phyloP scores from a whole-genome alignment of 2,329 filamentous ascomycete species.

The Alternaria brassicae region DNA sequence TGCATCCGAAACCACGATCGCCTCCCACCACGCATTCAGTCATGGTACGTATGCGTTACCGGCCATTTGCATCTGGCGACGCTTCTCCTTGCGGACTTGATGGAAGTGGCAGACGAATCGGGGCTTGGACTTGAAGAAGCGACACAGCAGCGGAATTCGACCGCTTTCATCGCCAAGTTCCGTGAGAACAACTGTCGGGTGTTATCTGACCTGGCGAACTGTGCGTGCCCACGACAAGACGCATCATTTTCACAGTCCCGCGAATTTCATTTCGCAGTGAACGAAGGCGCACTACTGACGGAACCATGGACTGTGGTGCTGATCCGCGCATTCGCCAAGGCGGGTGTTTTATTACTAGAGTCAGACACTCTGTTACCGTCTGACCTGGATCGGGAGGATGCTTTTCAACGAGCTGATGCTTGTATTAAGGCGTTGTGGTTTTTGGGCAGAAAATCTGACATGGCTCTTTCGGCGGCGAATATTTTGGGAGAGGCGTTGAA shows the following conservation, averaged over 20 bases:
- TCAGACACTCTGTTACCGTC: slow-evolving; percentile 31
- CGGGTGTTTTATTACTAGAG: slow-evolving; percentile 53
- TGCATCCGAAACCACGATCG: slow-evolving; percentile 59
- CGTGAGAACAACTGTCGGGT: slow-evolving; percentile 55
- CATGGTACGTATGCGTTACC: slow-evolving; percentile 66
- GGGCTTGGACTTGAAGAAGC: slow-evolving; percentile 31
- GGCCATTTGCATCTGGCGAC: slow-evolving; percentile 66
- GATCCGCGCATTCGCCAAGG: slow-evolving; percentile 61
- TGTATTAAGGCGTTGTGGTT: slow-evolving; percentile 63
- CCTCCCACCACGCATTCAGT: slow-evolving; percentile 62
- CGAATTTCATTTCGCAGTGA: slow-evolving; percentile 62
- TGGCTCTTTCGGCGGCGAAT: slow-evolving; percentile 52
- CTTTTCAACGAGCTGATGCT: slow-evolving; percentile 53
- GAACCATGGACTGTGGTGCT: slow-evolving; percentile 67
- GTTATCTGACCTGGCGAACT: slow-evolving; percentile 59
- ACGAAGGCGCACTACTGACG: slow-evolving; percentile 63
- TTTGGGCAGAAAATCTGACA: slow-evolving; percentile 64
- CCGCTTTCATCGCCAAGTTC: slow-evolving; percentile 51
- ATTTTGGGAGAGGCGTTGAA: slow-evolving; percentile 48
- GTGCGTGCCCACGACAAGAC: slow-evolving; percentile 50
- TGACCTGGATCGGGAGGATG: slow-evolving; percentile 29
- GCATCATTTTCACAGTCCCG: slow-evolving; percentile 42
- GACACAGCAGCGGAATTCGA: slow-evolving; percentile 34
- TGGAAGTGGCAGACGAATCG: slow-evolving; percentile 59
- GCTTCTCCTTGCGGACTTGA: slow-evolving; percentile 62